Evolutionary conservation across 345 rosid genomes (phyloP).

Genomic region (Firmiana major): DNA sequence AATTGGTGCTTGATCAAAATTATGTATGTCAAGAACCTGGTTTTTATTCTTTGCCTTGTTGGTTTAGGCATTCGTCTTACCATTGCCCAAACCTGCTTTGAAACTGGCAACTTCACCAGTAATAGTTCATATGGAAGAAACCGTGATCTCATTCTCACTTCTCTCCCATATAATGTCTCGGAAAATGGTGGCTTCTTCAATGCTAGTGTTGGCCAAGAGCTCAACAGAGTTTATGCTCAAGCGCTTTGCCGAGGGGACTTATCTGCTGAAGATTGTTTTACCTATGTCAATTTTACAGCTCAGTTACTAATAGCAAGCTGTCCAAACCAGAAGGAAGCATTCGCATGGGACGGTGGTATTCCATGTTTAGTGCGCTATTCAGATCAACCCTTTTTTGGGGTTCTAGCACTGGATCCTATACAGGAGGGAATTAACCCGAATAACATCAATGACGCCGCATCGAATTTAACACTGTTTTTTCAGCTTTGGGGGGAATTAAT

Average conservation of each 20-base stretch:
- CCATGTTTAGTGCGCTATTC: slow-evolving; percentile 40
- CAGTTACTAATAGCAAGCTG: slow-evolving; percentile 24
- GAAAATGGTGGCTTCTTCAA: slow-evolving; percentile 25
- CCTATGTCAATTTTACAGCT: slow-evolving; percentile 16
- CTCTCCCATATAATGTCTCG: slow-evolving; percentile 24
- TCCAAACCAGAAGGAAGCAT: slow-evolving; percentile 36
- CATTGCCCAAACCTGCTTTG: slow-evolving; percentile 12
- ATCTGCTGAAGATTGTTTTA: slow-evolving; percentile 23
- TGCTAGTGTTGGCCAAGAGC: slow-evolving; percentile 22
- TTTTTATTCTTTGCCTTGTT: background rate
- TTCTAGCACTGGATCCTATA: slow-evolving; percentile 20
- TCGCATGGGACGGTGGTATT: slow-evolving; percentile 19
- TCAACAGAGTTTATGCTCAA: slow-evolving; percentile 21
- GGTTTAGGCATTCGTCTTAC: background rate
- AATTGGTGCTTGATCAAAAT: background rate
- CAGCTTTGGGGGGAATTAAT: slow-evolving; percentile 34
- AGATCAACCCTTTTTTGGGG: slow-evolving; percentile 22
- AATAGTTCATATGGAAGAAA: slow-evolving; percentile 23
- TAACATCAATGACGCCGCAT: background rate
- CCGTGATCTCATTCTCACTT: slow-evolving; percentile 27
- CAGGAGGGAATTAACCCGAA: background rate
- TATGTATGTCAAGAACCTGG: background rate
- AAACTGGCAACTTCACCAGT: slow-evolving; percentile 29
- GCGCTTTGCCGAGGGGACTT: slow-evolving; percentile 37
- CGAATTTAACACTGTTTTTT: slow-evolving; percentile 22